Percentiles rank a stretch among this genome's conserved stretches.
These are phyloP conservation scores for Pestalotiopsis fici DNA, from an alignment of 2,329 filamentous ascomycete species.

Conservation along the genomic window DNA sequence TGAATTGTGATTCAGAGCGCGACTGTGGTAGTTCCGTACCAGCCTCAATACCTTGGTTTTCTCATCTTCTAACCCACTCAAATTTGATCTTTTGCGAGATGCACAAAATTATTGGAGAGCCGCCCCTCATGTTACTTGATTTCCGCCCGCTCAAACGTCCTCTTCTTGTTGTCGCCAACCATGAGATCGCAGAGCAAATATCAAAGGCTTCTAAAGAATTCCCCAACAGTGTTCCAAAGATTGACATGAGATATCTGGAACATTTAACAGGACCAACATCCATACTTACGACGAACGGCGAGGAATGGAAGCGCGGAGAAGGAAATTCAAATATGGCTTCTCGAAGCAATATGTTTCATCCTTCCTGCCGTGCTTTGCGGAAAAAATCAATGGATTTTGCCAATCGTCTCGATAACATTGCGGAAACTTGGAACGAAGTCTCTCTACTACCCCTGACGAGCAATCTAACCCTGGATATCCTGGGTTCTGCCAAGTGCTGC, in stretches of 20 bases:
- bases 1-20: no score
- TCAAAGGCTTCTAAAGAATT: neutral
- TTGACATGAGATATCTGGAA: neutral
- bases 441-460: constrained; percentile 22
- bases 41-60: no score
- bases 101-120: constrained; percentile 15
- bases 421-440: constrained; percentile 26
- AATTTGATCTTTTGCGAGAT: constrained; percentile 12
- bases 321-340: constrained; percentile 39
- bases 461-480: constrained; percentile 41
- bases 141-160: constrained; percentile 17
- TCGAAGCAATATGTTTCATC: constrained; percentile 34
- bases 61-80: neutral
- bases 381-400: neutral
- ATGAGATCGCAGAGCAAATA: constrained; percentile 21
- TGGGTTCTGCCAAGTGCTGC: constrained; percentile 25
- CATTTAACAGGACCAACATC: neutral
- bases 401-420: constrained; percentile 26
- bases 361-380: constrained; percentile 21
- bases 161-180: constrained; percentile 16
- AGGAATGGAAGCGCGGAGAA: constrained; percentile 35
- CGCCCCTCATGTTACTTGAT: constrained; percentile 21
- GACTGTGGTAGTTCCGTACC: no score
- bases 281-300: constrained; percentile 20
- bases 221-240: neutral